These are phyloP conservation scores for Letharia columbiana DNA, from an alignment of 495 filamentous ascomycete species.

Conservation along the genomic window DNA sequence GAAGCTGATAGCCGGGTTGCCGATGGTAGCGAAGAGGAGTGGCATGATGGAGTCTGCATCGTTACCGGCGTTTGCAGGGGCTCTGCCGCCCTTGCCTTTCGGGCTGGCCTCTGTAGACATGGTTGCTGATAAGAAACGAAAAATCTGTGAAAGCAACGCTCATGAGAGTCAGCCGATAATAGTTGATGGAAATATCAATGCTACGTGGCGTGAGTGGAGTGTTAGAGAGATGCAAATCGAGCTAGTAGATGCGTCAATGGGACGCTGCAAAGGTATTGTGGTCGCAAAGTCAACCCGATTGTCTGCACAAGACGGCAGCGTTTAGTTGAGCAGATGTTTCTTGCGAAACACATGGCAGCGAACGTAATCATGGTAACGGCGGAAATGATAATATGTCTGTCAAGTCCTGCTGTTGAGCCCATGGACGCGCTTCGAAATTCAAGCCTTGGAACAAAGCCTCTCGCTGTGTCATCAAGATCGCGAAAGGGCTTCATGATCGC, in stretches of 20 bases:
- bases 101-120: not conserved
- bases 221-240: not conserved
- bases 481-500: not conserved
- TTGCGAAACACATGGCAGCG: not conserved
- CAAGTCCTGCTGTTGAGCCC: not conserved
- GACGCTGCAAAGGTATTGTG: not conserved
- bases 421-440: not conserved
- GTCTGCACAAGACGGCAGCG: not conserved
- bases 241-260: not conserved
- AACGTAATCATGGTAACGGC: not conserved
- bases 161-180: not conserved
- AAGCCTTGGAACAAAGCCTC: not conserved
- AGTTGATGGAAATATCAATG: not conserved
- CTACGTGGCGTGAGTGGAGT: not conserved
- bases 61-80: not conserved
- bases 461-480: not conserved
- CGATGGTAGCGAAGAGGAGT: constrained; percentile 12
- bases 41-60: constrained; percentile 11
- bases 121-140: not conserved
- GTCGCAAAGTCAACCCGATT: not conserved
- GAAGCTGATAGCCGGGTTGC: constrained; percentile 6
- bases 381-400: not conserved
- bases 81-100: not conserved
- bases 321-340: not conserved
- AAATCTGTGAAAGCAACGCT: not conserved